phyloP scores from a whole-genome alignment of 257 asterid species.

The Scutellaria galericulata region DNA sequence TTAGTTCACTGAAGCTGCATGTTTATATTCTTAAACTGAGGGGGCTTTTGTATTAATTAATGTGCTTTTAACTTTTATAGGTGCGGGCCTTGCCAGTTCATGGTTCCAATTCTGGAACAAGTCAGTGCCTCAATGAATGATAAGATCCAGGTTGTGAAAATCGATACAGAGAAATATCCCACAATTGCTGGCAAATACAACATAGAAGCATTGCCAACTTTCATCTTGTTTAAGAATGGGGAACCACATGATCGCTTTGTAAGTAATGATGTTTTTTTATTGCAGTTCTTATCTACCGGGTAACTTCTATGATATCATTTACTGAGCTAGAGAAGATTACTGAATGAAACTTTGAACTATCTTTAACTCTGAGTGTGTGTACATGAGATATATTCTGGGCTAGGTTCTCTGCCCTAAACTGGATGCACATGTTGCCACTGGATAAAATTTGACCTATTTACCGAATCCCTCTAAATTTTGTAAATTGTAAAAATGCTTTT shows the following conservation, averaged over 20 bases:
- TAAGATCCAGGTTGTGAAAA: constrained; percentile 82
- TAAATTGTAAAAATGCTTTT: neutral
- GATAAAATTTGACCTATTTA: neutral
- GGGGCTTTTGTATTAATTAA: constrained; percentile 4
- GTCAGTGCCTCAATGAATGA: constrained; percentile 69
- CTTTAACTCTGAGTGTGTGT: neutral
- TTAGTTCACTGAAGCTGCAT: constrained; percentile 11
- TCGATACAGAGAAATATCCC: constrained; percentile 95
- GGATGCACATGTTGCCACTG: neutral
- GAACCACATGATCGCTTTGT: constrained; percentile 87
- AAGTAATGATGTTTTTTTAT: constrained; percentile 45
- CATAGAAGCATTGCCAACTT: constrained; percentile 91
- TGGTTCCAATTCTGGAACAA: constrained; percentile 88
- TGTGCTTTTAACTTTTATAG: constrained; percentile 46
- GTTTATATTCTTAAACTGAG: constrained; percentile 8
- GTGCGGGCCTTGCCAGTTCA: constrained; percentile 98
- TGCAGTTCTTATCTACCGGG: constrained; percentile 25
- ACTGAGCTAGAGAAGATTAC: neutral
- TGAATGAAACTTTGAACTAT: constrained; percentile 13
- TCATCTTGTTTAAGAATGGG: constrained; percentile 89
- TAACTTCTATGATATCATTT: neutral
- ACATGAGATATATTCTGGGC: neutral
- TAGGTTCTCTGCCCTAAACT: constrained; percentile 3
- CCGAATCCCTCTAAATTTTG: neutral
- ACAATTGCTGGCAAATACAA: constrained; percentile 70